Conservation (phyloP, 192 early-diverging fungal genomes). For the Borealophlyctis nickersoniae region DNA sequence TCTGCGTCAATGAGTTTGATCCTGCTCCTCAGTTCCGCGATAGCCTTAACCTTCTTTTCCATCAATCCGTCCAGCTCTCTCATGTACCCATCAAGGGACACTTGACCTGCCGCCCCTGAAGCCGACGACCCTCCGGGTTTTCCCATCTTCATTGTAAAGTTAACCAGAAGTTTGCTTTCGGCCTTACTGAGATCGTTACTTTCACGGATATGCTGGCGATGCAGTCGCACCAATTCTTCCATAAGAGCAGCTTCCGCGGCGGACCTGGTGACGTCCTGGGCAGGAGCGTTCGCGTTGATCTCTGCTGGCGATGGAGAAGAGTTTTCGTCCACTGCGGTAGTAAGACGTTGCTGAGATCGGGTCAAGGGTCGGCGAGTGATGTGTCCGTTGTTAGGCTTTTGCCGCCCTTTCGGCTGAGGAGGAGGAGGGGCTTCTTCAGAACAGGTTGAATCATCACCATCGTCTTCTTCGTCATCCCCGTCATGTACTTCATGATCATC, state of each 20-base stretch:
- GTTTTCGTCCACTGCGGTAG: no score
- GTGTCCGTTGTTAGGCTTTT: background rate
- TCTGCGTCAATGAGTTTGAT: conserved; percentile 6
- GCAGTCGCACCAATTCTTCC: conserved; percentile 47
- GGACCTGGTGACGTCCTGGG: background rate
- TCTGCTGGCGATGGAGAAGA: no score
- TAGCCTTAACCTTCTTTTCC: conserved; percentile 24
- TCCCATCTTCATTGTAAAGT: conserved; percentile 43
- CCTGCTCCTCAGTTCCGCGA: conserved; percentile 28
- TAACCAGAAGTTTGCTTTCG: conserved; percentile 50
- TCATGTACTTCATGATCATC: conserved; percentile 29
- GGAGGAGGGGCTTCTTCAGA: background rate
- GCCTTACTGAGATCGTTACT: conserved; percentile 41
- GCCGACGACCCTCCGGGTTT: conserved; percentile 7
- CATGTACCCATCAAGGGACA: conserved; percentile 31
- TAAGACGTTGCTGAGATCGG: background rate
- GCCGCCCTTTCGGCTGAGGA: background rate
- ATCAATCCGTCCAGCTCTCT: conserved; percentile 36
- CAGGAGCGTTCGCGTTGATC: no score
- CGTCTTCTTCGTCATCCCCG: conserved; percentile 28
- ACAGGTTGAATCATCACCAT: conserved; percentile 1
- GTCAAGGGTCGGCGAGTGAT: background rate
- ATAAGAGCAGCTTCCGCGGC: conserved; percentile 15
- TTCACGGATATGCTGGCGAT: conserved; percentile 49
- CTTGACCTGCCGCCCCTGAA: background rate